Evolutionary conservation across 768 basidiomycete genomes (phyloP).

Genomic region (Leccinum longicurvipes): DNA sequence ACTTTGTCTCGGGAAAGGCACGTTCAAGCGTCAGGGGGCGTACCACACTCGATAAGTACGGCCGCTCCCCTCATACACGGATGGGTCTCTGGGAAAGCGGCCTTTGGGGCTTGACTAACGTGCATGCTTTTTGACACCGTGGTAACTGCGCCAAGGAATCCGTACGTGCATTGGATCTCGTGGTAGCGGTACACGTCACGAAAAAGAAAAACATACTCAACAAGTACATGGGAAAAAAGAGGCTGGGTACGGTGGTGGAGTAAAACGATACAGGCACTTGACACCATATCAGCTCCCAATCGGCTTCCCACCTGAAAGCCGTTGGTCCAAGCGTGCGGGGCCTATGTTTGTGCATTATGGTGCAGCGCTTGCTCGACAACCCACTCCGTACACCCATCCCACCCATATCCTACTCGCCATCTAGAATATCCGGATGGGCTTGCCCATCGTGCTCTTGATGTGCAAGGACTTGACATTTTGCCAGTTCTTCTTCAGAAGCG

Average conservation of each 20-base stretch:
- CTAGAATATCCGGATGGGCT: conserved; percentile 93
- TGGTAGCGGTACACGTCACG: conserved; percentile 11
- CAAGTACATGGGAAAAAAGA: conserved; percentile 21
- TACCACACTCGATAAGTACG: no score
- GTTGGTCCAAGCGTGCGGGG: conserved; percentile 99
- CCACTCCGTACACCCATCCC: conserved; percentile 11
- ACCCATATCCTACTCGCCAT: neutral
- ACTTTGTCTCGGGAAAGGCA: conserved; percentile 15
- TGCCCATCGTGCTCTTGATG: conserved; percentile 99
- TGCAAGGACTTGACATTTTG: conserved; percentile 99
- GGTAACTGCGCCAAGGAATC: neutral
- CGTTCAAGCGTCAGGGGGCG: conserved; percentile 7
- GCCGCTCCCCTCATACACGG: neutral
- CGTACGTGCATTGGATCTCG: conserved; percentile 1
- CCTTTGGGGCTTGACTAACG: neutral
- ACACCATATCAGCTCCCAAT: conserved; percentile 83
- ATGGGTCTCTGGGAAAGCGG: conserved; percentile 6
- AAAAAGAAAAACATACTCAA: conserved; percentile 8
- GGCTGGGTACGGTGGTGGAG: conserved; percentile 5
- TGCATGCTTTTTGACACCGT: neutral
- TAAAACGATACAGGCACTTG: conserved; percentile 18
- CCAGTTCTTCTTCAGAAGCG: conserved; percentile 99
- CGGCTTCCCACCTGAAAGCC: conserved; percentile 64
- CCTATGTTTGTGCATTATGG: conserved; percentile 87
- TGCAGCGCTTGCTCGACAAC: conserved; percentile 22